phyloP scores from a whole-genome alignment of 2,329 filamentous ascomycete genomes.

The Apiospora aurea region DNA sequence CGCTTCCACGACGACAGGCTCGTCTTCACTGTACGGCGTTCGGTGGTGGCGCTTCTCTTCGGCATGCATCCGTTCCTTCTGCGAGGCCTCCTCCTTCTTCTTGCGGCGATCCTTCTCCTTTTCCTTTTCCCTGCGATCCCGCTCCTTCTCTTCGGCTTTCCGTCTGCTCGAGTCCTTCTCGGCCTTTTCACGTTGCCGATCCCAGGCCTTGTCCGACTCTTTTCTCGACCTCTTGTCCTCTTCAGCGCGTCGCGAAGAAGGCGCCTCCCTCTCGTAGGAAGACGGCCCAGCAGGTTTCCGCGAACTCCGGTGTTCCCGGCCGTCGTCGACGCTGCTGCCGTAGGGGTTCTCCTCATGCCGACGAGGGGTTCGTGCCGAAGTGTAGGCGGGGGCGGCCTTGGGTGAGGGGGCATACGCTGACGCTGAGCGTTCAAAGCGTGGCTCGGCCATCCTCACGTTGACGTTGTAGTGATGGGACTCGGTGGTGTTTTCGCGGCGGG shows the following conservation, averaged over 20 bases:
- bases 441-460: slow-evolving; percentile 20
- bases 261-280: slow-evolving; percentile 46
- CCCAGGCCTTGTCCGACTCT: slow-evolving; percentile 35
- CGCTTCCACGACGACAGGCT: background rate
- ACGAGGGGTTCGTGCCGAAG: slow-evolving; percentile 25
- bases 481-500: slow-evolving; percentile 24
- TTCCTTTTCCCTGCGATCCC: slow-evolving; percentile 45
- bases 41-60: slow-evolving; percentile 37
- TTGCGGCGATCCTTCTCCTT: slow-evolving; percentile 37
- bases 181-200: slow-evolving; percentile 31
- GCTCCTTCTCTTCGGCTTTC: slow-evolving; percentile 40
- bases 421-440: background rate
- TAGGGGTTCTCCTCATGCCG: slow-evolving; percentile 25
- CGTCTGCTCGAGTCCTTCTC: slow-evolving; percentile 33
- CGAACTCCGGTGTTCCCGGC: slow-evolving; percentile 32
- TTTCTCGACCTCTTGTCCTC: slow-evolving; percentile 45
- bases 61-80: slow-evolving; percentile 40
- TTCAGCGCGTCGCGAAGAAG: slow-evolving; percentile 45
- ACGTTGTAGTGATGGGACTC: slow-evolving; percentile 25
- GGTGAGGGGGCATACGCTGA: slow-evolving; percentile 11
- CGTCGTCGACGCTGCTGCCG: slow-evolving; percentile 25
- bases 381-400: slow-evolving; percentile 18
- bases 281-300: slow-evolving; percentile 31
- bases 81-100: slow-evolving; percentile 37
- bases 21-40: background rate